These are phyloP conservation scores for Populus tremula DNA, from an alignment of 345 rosid genomes.

Conservation along the genomic window DNA sequence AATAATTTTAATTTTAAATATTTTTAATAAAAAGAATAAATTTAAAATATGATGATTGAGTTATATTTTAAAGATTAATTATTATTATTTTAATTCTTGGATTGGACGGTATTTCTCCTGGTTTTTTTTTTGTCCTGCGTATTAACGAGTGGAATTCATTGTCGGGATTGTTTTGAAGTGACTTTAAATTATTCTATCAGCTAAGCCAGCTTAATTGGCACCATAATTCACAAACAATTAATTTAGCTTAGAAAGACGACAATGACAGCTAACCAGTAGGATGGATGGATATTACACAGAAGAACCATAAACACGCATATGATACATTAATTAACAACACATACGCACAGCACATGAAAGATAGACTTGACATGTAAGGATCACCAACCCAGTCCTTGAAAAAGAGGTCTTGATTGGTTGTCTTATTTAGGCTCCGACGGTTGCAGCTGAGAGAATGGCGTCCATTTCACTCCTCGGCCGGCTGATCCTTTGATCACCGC, in stretches of 20 bases:
- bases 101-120: no score
- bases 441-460: conserved; percentile 33
- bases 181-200: no score
- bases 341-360: not conserved
- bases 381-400: not conserved
- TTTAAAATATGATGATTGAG: no score
- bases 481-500: conserved; percentile 36
- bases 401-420: not conserved
- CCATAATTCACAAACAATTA: no score
- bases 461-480: conserved; percentile 52
- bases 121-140: not conserved
- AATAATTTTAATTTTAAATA: no score
- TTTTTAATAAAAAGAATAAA: no score
- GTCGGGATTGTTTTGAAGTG: no score
- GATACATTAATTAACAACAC: not conserved
- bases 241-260: not conserved
- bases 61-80: no score
- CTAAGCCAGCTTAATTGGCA: no score
- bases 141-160: no score
- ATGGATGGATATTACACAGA: not conserved
- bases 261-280: not conserved
- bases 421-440: conserved; percentile 54
- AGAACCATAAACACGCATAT: not conserved
- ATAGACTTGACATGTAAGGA: conserved; percentile 3
- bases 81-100: no score